Conservation (phyloP, 2,329 filamentous ascomycete species). For the Penicillium vulpinum region DNA sequence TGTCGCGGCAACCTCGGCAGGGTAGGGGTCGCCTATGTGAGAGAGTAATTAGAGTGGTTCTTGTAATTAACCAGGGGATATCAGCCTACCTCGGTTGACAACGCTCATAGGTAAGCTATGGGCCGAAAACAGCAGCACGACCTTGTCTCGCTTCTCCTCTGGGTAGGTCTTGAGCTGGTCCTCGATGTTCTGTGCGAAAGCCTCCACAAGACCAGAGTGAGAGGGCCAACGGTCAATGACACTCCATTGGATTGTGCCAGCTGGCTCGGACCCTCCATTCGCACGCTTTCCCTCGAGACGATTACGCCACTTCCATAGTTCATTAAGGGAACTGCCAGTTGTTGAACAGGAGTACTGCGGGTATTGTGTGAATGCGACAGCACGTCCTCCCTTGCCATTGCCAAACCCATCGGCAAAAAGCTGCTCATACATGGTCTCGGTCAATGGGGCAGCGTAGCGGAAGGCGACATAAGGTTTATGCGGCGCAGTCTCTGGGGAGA, state of each 20-base stretch:
- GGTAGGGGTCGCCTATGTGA: slow-evolving; percentile 78
- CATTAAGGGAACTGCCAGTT: slow-evolving; percentile 92
- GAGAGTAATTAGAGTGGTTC: slow-evolving; percentile 2
- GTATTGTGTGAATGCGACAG: slow-evolving; percentile 97
- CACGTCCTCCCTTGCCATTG: slow-evolving; percentile 81
- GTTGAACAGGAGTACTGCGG: slow-evolving; percentile 98
- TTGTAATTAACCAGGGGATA: background rate
- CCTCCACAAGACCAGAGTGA: slow-evolving; percentile 86
- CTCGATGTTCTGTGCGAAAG: slow-evolving; percentile 90
- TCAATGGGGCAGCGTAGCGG: slow-evolving; percentile 88
- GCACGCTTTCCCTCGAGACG: slow-evolving; percentile 73
- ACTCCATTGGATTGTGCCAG: slow-evolving; percentile 86
- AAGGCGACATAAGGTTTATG: slow-evolving; percentile 98
- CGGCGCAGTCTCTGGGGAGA: slow-evolving; percentile 88
- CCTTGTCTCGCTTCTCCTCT: slow-evolving; percentile 72
- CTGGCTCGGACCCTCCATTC: slow-evolving; percentile 51
- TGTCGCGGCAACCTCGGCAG: slow-evolving; percentile 90
- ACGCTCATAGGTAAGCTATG: slow-evolving; percentile 97
- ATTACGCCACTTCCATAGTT: slow-evolving; percentile 96
- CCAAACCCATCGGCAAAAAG: slow-evolving; percentile 89
- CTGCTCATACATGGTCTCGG: slow-evolving; percentile 86
- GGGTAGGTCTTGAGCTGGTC: slow-evolving; percentile 81
- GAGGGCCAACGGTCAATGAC: slow-evolving; percentile 97
- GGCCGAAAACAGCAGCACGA: slow-evolving; percentile 88
- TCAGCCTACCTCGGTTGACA: slow-evolving; percentile 74